Conservation (phyloP, 306 rosid genomes). For the Casuarina cunninghamiana region DNA sequence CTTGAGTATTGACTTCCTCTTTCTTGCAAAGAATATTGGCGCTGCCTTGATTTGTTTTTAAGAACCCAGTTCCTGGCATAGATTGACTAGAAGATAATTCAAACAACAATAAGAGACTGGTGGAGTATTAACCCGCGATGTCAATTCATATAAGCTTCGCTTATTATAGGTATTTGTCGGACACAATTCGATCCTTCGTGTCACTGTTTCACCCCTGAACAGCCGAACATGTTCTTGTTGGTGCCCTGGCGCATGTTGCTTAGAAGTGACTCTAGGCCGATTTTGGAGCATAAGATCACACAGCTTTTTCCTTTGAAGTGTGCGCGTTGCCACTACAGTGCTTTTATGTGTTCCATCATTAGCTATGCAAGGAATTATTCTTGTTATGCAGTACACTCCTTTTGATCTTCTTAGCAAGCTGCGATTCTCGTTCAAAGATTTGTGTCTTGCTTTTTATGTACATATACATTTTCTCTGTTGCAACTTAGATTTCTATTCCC, state of each 20-base stretch:
- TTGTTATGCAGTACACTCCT: conserved; percentile 37
- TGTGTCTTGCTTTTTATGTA: conserved; percentile 56
- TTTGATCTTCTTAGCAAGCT: conserved; percentile 28
- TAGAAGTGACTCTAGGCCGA: conserved; percentile 52
- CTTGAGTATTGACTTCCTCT: no score
- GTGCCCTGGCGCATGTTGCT: conserved; percentile 51
- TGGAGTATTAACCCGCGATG: no score
- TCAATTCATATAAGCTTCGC: no score
- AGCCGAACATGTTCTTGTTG: conserved; percentile 36
- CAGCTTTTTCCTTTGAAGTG: conserved; percentile 25
- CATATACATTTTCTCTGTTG: conserved; percentile 37
- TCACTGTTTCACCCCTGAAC: no score
- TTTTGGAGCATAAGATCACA: conserved; percentile 69
- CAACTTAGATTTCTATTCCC: conserved; percentile 28
- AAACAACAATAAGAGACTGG: no score
- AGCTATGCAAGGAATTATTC: conserved; percentile 40
- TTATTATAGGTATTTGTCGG: no score
- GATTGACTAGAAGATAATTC: no score
- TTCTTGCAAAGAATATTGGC: no score
- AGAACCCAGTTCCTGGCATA: no score
- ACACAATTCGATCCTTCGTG: no score
- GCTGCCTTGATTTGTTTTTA: no score
- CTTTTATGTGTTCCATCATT: conserved; percentile 41
- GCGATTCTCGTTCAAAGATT: conserved; percentile 43
- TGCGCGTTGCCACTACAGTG: conserved; percentile 32